These are phyloP conservation scores for Homolaphlyctis polyrhiza DNA, from an alignment of 371 early-diverging fungal genomes.

Conservation along the genomic window DNA sequence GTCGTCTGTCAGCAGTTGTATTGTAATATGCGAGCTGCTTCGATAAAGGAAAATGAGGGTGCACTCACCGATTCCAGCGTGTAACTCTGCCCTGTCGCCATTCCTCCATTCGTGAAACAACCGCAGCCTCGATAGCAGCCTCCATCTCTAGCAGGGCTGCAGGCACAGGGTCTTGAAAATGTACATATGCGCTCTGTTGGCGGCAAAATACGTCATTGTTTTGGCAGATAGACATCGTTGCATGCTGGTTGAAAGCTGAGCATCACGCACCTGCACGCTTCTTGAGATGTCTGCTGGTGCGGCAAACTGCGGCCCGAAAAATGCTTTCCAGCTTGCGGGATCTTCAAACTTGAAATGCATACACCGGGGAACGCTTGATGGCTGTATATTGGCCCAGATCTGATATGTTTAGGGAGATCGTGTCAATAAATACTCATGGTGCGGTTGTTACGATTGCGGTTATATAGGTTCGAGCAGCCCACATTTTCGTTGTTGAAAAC, in stretches of 20 bases:
- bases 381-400: constrained; percentile 48
- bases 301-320: constrained; percentile 24
- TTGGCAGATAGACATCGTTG: no score
- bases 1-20: neutral
- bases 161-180: neutral
- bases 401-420: constrained; percentile 10
- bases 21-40: neutral
- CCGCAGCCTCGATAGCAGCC: constrained; percentile 21
- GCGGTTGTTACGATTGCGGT: neutral
- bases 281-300: constrained; percentile 12
- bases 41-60: neutral
- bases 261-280: constrained; percentile 38
- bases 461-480: neutral
- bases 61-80: constrained; percentile 43
- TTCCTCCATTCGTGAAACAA: constrained; percentile 34
- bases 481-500: constrained; percentile 41
- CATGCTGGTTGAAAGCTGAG: no score
- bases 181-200: neutral
- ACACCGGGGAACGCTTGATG: constrained; percentile 21
- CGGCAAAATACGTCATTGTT: no score
- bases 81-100: constrained; percentile 39
- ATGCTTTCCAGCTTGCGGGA: constrained; percentile 27
- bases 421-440: no score
- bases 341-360: constrained; percentile 28
- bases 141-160: constrained; percentile 23